A percentile compares a stretch with the other conserved stretches of the same genome.
phyloP scores from a whole-genome alignment of 148 eudicot genomes.

The Nepenthes gracilis region DNA sequence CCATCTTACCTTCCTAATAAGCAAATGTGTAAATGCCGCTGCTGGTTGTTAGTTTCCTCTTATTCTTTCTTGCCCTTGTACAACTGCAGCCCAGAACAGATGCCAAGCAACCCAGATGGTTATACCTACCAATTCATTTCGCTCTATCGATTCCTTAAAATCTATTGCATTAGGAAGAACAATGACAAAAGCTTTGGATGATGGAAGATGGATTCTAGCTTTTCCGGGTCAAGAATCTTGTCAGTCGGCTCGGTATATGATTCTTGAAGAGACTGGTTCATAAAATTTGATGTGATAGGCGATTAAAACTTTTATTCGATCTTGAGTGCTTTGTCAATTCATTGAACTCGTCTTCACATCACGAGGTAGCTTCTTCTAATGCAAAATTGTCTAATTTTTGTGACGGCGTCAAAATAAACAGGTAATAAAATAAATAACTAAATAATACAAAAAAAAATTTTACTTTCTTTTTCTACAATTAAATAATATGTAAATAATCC shows the following conservation, averaged over 20 bases:
- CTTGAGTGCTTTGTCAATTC: conserved; percentile 23
- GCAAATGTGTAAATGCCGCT: too few species aligned
- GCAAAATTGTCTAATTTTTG: conserved; percentile 5
- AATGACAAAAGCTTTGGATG: conserved; percentile 57
- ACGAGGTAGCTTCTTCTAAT: conserved; percentile 20
- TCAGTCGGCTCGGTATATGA: conserved; percentile 58
- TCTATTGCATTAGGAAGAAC: conserved; percentile 24
- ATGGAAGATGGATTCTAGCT: conserved; percentile 96
- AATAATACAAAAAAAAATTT: too few species aligned
- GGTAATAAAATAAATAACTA: too few species aligned
- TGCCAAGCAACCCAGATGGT: conserved; percentile 80
- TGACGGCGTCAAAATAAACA: too few species aligned
- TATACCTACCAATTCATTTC: conserved; percentile 73
- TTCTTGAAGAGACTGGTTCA: conserved; percentile 38
- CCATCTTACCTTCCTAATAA: too few species aligned
- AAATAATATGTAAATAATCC: too few species aligned
- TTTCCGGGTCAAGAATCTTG: conserved; percentile 73
- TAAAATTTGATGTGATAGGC: conserved; percentile 49
- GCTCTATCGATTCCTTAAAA: conserved; percentile 30
- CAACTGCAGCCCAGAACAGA: conserved; percentile 68
- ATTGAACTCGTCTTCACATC: conserved; percentile 13
- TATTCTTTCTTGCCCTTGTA: conserved; percentile 3
- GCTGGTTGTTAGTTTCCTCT: background rate
- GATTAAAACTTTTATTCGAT: conserved; percentile 49
- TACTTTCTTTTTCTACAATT: too few species aligned